Evolutionary conservation across 139 green algal species (phyloP).

Genomic region (Chlamydomonas sphaeroides): DNA sequence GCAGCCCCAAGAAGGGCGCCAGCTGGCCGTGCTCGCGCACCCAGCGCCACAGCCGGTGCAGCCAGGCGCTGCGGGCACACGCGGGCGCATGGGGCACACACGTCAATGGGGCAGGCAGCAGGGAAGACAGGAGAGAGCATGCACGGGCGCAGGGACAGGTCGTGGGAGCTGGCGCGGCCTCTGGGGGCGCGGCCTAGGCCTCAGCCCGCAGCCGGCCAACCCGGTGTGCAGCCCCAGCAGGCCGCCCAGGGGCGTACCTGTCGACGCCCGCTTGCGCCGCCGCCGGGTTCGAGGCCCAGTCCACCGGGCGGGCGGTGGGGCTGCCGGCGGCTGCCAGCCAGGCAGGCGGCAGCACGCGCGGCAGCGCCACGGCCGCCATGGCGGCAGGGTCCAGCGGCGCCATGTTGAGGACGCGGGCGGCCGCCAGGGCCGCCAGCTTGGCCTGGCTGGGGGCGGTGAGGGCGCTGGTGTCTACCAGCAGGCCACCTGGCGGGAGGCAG

Average conservation of each 20-base stretch:
- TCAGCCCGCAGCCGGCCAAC: no score
- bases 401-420: constrained; percentile 39
- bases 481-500: constrained; percentile 30
- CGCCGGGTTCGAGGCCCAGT: not conserved
- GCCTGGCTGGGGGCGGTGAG: constrained; percentile 26
- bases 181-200: no score
- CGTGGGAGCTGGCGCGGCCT: no score
- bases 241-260: no score
- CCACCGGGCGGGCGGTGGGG: not conserved
- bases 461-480: constrained; percentile 47
- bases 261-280: not conserved
- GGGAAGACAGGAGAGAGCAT: no score
- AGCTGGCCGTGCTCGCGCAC: constrained; percentile 20
- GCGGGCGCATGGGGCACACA: no score
- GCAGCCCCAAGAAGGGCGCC: constrained; percentile 38
- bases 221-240: no score
- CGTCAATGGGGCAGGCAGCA: no score
- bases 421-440: constrained; percentile 46
- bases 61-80: constrained; percentile 46
- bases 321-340: constrained; percentile 6
- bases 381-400: constrained; percentile 24
- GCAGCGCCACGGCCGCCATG: constrained; percentile 45
- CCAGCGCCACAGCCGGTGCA: constrained; percentile 63
- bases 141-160: no score
- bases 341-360: constrained; percentile 41